Percentiles rank a stretch among this genome's conserved stretches.
Conservation (phyloP, 768 basidiomycete genomes). For the Tricholoma sp. region DNA sequence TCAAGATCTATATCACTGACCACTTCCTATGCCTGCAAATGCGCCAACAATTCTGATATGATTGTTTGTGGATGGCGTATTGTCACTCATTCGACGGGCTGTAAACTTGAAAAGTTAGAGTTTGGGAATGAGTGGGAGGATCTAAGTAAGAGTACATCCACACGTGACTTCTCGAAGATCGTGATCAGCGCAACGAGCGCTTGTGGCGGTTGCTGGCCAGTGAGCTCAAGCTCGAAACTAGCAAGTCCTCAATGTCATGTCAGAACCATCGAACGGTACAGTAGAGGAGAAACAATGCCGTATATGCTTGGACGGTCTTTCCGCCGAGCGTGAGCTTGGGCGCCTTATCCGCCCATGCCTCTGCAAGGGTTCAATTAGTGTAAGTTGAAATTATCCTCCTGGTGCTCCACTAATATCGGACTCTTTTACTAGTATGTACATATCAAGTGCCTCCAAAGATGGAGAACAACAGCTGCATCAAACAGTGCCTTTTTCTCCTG, state of each 20-base stretch:
- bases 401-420: conserved; percentile 11
- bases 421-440: conserved; percentile 59
- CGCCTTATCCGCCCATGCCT: conserved; percentile 79
- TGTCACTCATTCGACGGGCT: conserved; percentile 23
- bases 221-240: neutral
- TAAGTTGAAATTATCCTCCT: conserved; percentile 18
- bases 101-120: too few species aligned
- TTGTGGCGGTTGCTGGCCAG: too few species aligned
- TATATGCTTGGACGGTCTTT: conserved; percentile 73
- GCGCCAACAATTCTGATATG: conserved; percentile 51
- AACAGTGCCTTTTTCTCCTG: conserved; percentile 72
- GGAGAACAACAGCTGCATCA: conserved; percentile 63
- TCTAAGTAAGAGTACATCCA: too few species aligned
- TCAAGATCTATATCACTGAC: conserved; percentile 26
- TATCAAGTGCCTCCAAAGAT: conserved; percentile 69
- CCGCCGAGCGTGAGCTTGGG: conserved; percentile 58
- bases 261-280: conserved; percentile 6
- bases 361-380: conserved; percentile 75
- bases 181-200: too few species aligned
- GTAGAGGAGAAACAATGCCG: conserved; percentile 66
- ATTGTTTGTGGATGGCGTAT: conserved; percentile 19
- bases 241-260: conserved; percentile 3
- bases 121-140: too few species aligned
- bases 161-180: too few species aligned
- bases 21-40: conserved; percentile 57